Evolutionary conservation across 2,329 filamentous ascomycete species (phyloP).

Genomic region (Moelleriella libera): DNA sequence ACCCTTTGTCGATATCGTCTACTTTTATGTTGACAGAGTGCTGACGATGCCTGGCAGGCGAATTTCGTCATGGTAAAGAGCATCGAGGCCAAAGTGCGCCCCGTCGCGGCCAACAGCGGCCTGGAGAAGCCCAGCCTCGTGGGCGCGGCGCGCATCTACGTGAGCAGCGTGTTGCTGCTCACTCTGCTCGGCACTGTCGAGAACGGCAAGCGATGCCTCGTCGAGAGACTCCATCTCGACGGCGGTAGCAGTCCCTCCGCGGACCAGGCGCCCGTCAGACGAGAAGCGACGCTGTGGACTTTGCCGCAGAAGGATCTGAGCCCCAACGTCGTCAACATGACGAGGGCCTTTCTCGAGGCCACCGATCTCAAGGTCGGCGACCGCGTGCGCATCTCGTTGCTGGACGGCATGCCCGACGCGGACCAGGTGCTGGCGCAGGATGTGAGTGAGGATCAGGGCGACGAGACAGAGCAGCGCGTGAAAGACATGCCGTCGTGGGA

Average conservation of each 20-base stretch:
- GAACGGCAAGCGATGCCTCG: conserved; percentile 25
- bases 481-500: conserved; percentile 22
- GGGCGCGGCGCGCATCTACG: conserved; percentile 31
- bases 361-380: conserved; percentile 62
- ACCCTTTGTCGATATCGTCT: no score
- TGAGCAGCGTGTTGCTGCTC: conserved; percentile 31
- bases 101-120: conserved; percentile 21
- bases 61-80: conserved; percentile 15
- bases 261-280: conserved; percentile 8
- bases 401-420: conserved; percentile 37
- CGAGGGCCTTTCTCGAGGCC: conserved; percentile 57
- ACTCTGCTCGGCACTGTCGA: conserved; percentile 28
- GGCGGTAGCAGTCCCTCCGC: background rate
- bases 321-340: conserved; percentile 56
- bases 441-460: conserved; percentile 26
- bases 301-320: conserved; percentile 46
- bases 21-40: no score
- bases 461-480: conserved; percentile 13
- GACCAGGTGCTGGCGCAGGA: conserved; percentile 47
- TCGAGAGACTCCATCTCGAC: conserved; percentile 18
- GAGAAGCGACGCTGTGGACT: conserved; percentile 35
- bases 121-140: conserved; percentile 26
- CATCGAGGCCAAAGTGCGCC: conserved; percentile 26
- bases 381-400: conserved; percentile 44
- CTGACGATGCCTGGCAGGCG: no score